phyloP scores from a whole-genome alignment of 2,329 filamentous ascomycete species.

The Colletotrichum viniferum region DNA sequence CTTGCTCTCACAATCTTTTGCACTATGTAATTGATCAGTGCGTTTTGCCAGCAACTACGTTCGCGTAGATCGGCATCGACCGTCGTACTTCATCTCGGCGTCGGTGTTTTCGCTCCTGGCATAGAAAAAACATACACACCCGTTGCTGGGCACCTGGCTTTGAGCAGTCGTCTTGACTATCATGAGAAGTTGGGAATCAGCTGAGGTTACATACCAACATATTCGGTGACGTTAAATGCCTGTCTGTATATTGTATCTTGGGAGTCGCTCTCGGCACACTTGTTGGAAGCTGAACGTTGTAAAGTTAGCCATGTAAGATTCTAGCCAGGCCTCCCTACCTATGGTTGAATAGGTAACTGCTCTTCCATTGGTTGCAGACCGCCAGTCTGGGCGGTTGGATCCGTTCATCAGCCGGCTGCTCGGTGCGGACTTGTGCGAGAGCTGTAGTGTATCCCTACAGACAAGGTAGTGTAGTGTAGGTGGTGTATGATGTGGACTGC shows the following conservation, averaged over 20 bases:
- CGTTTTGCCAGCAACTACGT: constrained; percentile 15
- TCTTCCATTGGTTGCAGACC: neutral
- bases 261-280: neutral
- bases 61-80: constrained; percentile 20
- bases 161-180: constrained; percentile 25
- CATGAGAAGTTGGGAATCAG: constrained; percentile 26
- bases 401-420: neutral
- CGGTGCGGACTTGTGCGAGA: neutral
- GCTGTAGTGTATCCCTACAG: neutral
- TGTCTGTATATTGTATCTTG: neutral
- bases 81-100: neutral
- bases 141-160: constrained; percentile 26
- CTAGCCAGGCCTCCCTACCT: neutral
- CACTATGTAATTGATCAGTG: neutral
- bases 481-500: neutral
- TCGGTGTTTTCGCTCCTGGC: constrained; percentile 24
- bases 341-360: neutral
- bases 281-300: neutral
- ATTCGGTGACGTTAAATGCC: neutral
- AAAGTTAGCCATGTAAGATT: neutral
- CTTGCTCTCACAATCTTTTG: neutral
- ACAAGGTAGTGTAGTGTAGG: too few relatives aligned
- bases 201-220: constrained; percentile 20
- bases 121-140: constrained; percentile 19
- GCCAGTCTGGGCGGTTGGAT: neutral